Conservation (phyloP, 441 rosid species). For the Isatis lusitanica region DNA sequence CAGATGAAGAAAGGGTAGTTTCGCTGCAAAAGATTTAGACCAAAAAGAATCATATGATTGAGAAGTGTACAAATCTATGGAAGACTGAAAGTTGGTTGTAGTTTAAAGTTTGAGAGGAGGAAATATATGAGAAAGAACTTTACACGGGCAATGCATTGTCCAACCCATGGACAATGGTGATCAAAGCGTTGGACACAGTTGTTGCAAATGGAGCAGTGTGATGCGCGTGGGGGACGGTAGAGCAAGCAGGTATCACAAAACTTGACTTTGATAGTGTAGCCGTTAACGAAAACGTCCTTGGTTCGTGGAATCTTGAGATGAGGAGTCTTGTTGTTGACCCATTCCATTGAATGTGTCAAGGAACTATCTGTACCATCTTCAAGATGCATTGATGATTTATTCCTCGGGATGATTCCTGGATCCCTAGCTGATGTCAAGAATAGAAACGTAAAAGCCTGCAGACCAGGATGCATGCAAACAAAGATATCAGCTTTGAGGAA, state of each 20-base stretch:
- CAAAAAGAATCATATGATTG: conserved; percentile 11
- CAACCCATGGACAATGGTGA: conserved; percentile 99
- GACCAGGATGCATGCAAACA: conserved; percentile 3
- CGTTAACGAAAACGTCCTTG: conserved; percentile 74
- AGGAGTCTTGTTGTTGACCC: conserved; percentile 57
- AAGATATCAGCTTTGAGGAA: conserved; percentile 13
- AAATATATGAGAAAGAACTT: conserved; percentile 1
- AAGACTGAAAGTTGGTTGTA: background rate
- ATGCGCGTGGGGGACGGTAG: conserved; percentile 91
- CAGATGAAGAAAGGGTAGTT: conserved; percentile 91
- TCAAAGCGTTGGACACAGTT: conserved; percentile 92
- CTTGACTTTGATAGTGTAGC: conserved; percentile 73
- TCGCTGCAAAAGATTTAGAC: conserved; percentile 60
- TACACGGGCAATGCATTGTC: conserved; percentile 95
- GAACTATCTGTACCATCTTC: conserved; percentile 57
- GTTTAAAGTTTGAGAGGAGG: background rate
- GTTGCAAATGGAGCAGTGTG: conserved; percentile 93
- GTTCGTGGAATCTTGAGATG: conserved; percentile 69
- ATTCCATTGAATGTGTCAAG: conserved; percentile 38
- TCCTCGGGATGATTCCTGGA: conserved; percentile 90
- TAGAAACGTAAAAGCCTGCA: conserved; percentile 74
- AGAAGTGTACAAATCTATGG: background rate
- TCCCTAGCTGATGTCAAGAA: conserved; percentile 91
- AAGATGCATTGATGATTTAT: conserved; percentile 64
- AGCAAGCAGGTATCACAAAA: conserved; percentile 93